Percentiles rank a stretch among this genome's conserved stretches.
Conservation (phyloP, 2,329 filamentous ascomycete species). For the Fusarium anthophilum region DNA sequence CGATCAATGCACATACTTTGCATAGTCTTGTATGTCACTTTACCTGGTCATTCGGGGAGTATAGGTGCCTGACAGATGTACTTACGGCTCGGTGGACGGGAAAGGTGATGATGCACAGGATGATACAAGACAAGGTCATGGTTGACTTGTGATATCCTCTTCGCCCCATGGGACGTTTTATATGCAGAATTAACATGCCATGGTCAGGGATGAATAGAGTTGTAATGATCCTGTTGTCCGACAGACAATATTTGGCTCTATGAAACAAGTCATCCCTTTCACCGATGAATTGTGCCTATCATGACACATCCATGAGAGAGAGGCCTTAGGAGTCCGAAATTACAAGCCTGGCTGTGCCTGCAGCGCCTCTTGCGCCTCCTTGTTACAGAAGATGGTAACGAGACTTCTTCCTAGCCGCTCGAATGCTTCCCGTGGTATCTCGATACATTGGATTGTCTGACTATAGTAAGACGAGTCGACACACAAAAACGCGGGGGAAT, state of each 20-base stretch:
- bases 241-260: neutral
- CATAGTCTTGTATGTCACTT: neutral
- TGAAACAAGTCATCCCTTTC: slow-evolving; percentile 14
- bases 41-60: neutral
- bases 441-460: neutral
- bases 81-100: neutral
- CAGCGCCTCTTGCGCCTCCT: neutral
- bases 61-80: neutral
- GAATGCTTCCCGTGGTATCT: neutral
- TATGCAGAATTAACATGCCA: neutral
- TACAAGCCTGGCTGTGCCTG: neutral
- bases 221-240: slow-evolving; percentile 13
- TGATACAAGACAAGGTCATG: slow-evolving; percentile 6
- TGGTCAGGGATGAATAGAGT: neutral
- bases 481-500: neutral
- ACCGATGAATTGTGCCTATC: slow-evolving; percentile 1
- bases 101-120: neutral
- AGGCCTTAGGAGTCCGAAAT: neutral
- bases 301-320: neutral
- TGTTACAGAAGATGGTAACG: neutral
- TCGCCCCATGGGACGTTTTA: neutral
- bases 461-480: neutral
- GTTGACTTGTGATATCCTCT: neutral
- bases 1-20: neutral
- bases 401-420: neutral